Conservation (phyloP, 805 yeast species). For the Alloascoidea hylecoeti region DNA sequence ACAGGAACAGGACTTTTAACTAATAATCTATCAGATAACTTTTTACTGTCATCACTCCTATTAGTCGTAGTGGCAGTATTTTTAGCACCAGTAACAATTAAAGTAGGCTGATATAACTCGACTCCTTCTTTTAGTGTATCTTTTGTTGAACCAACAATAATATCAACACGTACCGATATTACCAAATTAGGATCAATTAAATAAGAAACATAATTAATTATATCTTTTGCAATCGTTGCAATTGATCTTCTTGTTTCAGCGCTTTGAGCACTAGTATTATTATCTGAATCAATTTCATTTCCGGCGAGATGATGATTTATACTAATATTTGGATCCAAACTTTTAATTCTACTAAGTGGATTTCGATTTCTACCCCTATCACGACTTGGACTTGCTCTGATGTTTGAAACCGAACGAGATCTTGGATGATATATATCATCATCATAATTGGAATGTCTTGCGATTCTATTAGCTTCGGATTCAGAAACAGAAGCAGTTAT, state of each 20-base stretch:
- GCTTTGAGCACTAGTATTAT: background rate
- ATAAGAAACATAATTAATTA: background rate
- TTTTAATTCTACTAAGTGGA: too few relatives aligned
- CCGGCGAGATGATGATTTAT: too few relatives aligned
- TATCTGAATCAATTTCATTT: background rate
- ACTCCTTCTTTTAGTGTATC: slow-evolving; percentile 42
- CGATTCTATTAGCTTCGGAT: background rate
- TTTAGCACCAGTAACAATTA: slow-evolving; percentile 33
- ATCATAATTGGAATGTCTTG: too few relatives aligned
- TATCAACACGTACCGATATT: slow-evolving; percentile 30
- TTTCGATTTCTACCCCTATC: too few relatives aligned
- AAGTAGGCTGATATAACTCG: slow-evolving; percentile 40
- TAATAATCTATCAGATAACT: slow-evolving; percentile 47
- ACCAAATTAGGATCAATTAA: background rate
- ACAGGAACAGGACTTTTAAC: slow-evolving; percentile 48
- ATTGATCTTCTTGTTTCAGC: background rate
- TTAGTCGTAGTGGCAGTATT: slow-evolving; percentile 25
- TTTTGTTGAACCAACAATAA: slow-evolving; percentile 39
- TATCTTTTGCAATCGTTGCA: too few relatives aligned
- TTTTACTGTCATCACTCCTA: slow-evolving; percentile 43
- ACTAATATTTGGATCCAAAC: too few relatives aligned
- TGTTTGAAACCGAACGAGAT: too few relatives aligned
- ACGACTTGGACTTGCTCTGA: too few relatives aligned
- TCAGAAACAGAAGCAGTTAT: slow-evolving; percentile 38
- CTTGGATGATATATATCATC: too few relatives aligned